Conservation (phyloP, 1,284 basidiomycete genomes). For the Apiotrichum laibachii region DNA sequence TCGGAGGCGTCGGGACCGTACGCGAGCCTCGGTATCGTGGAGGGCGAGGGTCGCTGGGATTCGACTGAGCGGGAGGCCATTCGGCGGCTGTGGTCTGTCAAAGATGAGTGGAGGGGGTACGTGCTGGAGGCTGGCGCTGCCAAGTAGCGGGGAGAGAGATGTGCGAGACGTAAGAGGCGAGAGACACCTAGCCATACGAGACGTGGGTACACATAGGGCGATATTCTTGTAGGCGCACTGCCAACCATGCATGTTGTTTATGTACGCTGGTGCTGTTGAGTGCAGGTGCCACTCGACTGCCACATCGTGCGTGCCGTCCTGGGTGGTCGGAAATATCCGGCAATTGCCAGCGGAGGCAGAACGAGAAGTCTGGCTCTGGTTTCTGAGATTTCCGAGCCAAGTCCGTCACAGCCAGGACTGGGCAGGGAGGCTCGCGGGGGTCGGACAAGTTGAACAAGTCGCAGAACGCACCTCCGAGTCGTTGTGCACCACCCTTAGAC, state of each 20-base stretch:
- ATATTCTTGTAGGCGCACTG: background rate
- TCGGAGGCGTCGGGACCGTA: background rate
- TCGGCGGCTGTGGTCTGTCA: conserved; percentile 22
- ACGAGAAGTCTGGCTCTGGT: no score
- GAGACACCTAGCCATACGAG: no score
- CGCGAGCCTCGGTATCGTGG: conserved; percentile 3
- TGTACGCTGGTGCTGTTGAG: background rate
- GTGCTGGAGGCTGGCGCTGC: background rate
- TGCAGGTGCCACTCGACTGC: conserved; percentile 4
- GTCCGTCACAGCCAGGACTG: no score
- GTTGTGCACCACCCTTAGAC: no score
- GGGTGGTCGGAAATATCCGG: conserved; percentile 1
- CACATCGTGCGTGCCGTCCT: background rate
- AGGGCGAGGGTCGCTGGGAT: conserved; percentile 18
- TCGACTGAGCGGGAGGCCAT: conserved; percentile 29
- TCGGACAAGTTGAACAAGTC: no score
- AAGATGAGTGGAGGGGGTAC: conserved; percentile 29
- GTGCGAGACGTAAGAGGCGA: no score
- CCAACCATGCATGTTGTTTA: no score
- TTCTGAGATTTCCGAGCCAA: no score
- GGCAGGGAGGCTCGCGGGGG: no score
- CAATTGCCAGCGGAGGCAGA: background rate
- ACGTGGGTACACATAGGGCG: no score
- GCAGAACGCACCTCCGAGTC: no score
- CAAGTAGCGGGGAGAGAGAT: background rate